Base-by-base conservation (phyloP, 139 green algal species). In the Microglena sp. region DNA sequence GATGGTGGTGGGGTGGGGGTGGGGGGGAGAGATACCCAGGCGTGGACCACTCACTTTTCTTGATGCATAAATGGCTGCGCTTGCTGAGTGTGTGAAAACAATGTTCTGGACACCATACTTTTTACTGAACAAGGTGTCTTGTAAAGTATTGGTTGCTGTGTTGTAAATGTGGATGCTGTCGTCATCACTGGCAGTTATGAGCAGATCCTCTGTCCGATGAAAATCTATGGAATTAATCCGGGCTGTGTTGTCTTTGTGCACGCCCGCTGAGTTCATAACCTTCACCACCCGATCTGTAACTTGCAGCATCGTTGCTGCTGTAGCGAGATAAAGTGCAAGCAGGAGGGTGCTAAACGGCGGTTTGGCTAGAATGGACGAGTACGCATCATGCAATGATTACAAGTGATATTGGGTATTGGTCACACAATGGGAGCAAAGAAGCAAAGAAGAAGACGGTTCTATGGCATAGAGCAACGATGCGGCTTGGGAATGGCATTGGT, bases 191-290 rank as follows among this genome's bases (percentile, higher is more conserved):
- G 74, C 85, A 24, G 87, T 89, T 4, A 96, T 82, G 4, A 97
- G 77, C 28, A 95, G 70, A 67, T 96, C 88, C 32, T 89, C 76
- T 6, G 76, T 88, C 6, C 84, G 68, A 67, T 95, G 90, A 58
- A 96, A 96, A 56, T 91, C 86, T 21, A 96, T 62, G 1, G 83
- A 91, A 70, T 96, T 97, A 60, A 96, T 84, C 11, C 76, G 62
- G 0, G n/a, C 65, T 0, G 44, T 36, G 46, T 66, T 66, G 3
- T 85, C 77, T 64, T 77, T 75, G 45, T 50, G 2, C 24, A 34
- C 11, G n/a, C n/a, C n/a, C n/a, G n/a, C n/a, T n/a, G n/a, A n/a
- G n/a, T 22, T 4, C 5, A 24, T 26, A 4, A 4, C n/a, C 45
- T 5, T 8, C 4, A 24, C n/a, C 6, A 55, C 45, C 4, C 45